phyloP scores from a whole-genome alignment of 2,329 filamentous ascomycete genomes.

The Fusarium veterinarium region DNA sequence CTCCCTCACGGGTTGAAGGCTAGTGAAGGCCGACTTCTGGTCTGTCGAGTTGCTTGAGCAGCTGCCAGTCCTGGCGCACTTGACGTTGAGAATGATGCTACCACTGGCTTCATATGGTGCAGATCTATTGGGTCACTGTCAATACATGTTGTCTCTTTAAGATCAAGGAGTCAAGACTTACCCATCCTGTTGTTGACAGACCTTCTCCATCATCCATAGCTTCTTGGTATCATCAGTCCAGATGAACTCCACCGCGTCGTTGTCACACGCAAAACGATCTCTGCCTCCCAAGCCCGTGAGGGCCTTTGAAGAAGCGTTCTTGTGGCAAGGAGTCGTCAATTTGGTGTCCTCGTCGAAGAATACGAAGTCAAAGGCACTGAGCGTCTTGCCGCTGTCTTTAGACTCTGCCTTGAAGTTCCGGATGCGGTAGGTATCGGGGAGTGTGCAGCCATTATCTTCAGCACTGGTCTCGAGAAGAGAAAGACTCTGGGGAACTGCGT shows the following conservation, averaged over 20 bases:
- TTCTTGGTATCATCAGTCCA: slow-evolving; percentile 46
- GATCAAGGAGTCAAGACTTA: slow-evolving; percentile 39
- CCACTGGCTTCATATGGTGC: slow-evolving; percentile 49
- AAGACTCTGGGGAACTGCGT: slow-evolving; percentile 44
- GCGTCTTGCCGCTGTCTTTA: slow-evolving; percentile 49
- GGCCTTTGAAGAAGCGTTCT: slow-evolving; percentile 56
- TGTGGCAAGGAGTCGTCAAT: slow-evolving; percentile 56
- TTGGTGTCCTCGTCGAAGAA: slow-evolving; percentile 56
- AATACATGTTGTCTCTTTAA: not conserved
- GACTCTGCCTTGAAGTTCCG: slow-evolving; percentile 51
- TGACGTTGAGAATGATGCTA: slow-evolving; percentile 36
- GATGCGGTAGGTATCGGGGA: slow-evolving; percentile 55
- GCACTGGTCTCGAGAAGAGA: slow-evolving; percentile 40
- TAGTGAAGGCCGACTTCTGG: slow-evolving; percentile 46
- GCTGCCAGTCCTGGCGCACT: slow-evolving; percentile 32
- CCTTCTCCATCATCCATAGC: slow-evolving; percentile 58
- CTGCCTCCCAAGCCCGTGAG: slow-evolving; percentile 28
- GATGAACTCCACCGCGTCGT: slow-evolving; percentile 57
- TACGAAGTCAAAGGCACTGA: slow-evolving; percentile 53
- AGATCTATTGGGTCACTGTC: slow-evolving; percentile 28
- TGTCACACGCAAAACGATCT: slow-evolving; percentile 57
- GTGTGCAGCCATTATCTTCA: slow-evolving; percentile 46
- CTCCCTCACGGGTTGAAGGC: slow-evolving; percentile 45
- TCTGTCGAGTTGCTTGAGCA: slow-evolving; percentile 49
- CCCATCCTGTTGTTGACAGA: slow-evolving; percentile 54